A percentile compares a stretch with the other conserved stretches of the same genome.
phyloP scores from a whole-genome alignment of 2,329 filamentous ascomycete genomes.

The Torrubiella hemipterigena region DNA sequence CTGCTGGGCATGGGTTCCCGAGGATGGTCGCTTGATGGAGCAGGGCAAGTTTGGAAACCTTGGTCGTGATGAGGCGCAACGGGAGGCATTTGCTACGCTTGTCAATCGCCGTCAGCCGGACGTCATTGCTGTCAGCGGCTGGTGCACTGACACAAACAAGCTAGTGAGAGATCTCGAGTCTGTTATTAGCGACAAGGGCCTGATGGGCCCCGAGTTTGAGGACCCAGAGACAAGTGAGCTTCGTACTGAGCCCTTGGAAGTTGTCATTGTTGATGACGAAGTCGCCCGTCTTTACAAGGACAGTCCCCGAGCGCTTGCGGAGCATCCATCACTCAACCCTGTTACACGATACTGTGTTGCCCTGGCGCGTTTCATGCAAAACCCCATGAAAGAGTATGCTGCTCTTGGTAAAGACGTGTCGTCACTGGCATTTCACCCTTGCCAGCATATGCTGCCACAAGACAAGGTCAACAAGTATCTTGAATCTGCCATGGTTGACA shows the following conservation, averaged over 20 bases:
- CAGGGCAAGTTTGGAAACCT: constrained; percentile 80
- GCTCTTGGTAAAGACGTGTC: constrained; percentile 79
- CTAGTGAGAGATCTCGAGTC: constrained; percentile 72
- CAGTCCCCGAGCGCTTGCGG: constrained; percentile 63
- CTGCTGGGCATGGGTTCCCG: constrained; percentile 86
- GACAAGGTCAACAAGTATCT: constrained; percentile 79
- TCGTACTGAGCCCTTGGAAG: constrained; percentile 68
- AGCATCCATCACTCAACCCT: constrained; percentile 70
- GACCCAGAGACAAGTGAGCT: constrained; percentile 67
- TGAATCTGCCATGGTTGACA: constrained; percentile 96
- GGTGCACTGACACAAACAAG: constrained; percentile 74
- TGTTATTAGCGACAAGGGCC: constrained; percentile 63
- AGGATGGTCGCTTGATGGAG: constrained; percentile 80
- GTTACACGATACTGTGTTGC: constrained; percentile 83
- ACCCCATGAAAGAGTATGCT: constrained; percentile 92
- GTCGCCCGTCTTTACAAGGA: constrained; percentile 94
- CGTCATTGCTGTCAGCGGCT: constrained; percentile 81
- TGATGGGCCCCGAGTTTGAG: constrained; percentile 72
- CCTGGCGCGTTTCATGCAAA: constrained; percentile 84
- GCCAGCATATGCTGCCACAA: constrained; percentile 76
- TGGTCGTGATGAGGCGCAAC: constrained; percentile 54
- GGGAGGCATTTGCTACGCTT: constrained; percentile 62
- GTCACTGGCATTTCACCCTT: constrained; percentile 79
- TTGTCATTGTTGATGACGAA: constrained; percentile 90
- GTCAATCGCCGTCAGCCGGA: constrained; percentile 74